phyloP scores from a whole-genome alignment of 345 rosid genomes.

The Rhizophora mangle region DNA sequence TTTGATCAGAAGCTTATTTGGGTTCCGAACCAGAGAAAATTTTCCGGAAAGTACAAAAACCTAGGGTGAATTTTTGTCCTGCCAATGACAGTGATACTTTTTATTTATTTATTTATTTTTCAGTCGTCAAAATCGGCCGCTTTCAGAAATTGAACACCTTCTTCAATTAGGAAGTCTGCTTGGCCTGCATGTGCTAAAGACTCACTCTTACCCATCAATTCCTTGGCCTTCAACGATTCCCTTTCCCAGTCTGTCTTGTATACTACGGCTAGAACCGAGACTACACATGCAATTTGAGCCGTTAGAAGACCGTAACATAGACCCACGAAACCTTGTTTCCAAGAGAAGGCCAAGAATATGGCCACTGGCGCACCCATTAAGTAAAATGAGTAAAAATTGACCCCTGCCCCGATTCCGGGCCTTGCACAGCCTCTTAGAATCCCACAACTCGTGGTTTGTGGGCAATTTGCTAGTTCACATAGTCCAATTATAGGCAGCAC shows the following conservation, averaged over 20 bases:
- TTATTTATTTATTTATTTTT: neutral
- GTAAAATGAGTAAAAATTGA: slow-evolving; percentile 76
- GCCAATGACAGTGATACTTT: too few relatives aligned
- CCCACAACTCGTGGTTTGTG: slow-evolving; percentile 92
- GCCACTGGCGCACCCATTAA: slow-evolving; percentile 83
- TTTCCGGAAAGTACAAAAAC: too few relatives aligned
- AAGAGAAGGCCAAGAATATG: slow-evolving; percentile 48
- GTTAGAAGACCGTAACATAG: slow-evolving; percentile 73
- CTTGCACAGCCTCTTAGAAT: slow-evolving; percentile 78
- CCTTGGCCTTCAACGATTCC: slow-evolving; percentile 57
- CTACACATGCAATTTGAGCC: slow-evolving; percentile 70
- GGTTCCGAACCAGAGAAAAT: too few relatives aligned
- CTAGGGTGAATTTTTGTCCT: too few relatives aligned
- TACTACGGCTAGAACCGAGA: slow-evolving; percentile 53
- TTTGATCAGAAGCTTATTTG: too few relatives aligned
- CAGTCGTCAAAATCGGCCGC: slow-evolving; percentile 4
- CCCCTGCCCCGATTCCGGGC: slow-evolving; percentile 65
- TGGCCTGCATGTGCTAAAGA: slow-evolving; percentile 25
- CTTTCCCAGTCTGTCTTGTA: slow-evolving; percentile 67
- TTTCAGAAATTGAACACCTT: slow-evolving; percentile 17
- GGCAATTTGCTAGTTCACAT: slow-evolving; percentile 92
- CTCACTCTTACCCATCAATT: slow-evolving; percentile 46
- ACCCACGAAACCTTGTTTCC: slow-evolving; percentile 63
- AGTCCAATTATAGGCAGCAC: slow-evolving; percentile 79
- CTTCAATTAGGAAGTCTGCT: slow-evolving; percentile 33